Evolutionary conservation across 371 early-diverging fungal species (phyloP), one percentile per base, ranked within the genome.

Genomic region (Circinella minor): DNA sequence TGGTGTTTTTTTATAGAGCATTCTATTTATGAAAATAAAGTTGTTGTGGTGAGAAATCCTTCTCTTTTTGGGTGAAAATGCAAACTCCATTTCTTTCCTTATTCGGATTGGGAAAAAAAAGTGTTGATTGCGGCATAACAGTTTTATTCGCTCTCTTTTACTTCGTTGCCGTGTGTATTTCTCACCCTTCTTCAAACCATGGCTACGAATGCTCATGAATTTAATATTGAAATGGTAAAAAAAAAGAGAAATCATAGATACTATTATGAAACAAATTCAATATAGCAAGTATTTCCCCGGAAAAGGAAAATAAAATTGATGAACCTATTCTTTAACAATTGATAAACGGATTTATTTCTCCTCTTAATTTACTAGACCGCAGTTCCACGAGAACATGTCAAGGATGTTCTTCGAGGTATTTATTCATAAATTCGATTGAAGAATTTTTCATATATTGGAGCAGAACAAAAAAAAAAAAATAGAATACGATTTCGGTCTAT

Each of bases 401-500:
- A 86, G 55, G 86, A 89, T 60, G 89, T 86, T 7, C 82, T 93
- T 70, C 81, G 85, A 76, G 91, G 91, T 91, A 80, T 37, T 43
- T 20, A 59, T n/a, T 14, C 9, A 43, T 20, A 43, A 61, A 34
- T n/a, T 49, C 49, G 27, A 55, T 17, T 18, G 15, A 36, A 15
- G n/a, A 14, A 7, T 51, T 6, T 51, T 51, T 8, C 14, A 51
- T 15, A 51, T 15, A 51, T 14, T 15, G 1, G 1, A 17, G 6
- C 1, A 51, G 3, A 43, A 43, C 1, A 43, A 1, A 43, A 43
- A 6, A 43, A 43, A 11, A 0, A 43, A 43, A 6, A 43, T 43
- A 43, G 9, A 43, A 43, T 43, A 43, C 43, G 6, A 9, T 9
- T 43, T 43, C 43, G 11, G 6, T 51, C 51, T 15, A 13, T 51